These are phyloP conservation scores for Xylariaceae sp. DNA, from an alignment of 2,329 filamentous ascomycete species.

Conservation along the genomic window DNA sequence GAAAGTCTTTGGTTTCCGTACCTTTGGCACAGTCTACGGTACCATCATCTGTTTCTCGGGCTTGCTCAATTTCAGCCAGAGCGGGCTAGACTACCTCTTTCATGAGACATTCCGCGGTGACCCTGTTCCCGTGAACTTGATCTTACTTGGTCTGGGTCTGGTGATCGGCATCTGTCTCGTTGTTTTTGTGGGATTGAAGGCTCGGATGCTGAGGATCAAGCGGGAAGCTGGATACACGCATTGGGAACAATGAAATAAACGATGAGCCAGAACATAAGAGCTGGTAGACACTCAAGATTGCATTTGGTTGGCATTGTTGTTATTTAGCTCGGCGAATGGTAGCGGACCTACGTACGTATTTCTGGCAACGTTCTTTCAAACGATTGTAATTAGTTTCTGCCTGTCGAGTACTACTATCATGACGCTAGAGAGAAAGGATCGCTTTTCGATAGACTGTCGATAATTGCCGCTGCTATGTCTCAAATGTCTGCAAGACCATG, in stretches of 20 bases:
- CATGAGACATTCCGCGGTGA: slow-evolving; percentile 68
- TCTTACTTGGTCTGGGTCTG: slow-evolving; percentile 59
- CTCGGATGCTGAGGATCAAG: slow-evolving; percentile 27
- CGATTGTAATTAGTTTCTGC: too few species aligned
- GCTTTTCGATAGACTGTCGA: too few species aligned
- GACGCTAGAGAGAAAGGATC: too few species aligned
- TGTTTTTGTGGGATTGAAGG: slow-evolving; percentile 54
- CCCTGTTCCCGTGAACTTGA: slow-evolving; percentile 72
- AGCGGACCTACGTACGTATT: too few species aligned
- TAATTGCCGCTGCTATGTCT: too few species aligned
- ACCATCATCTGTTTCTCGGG: slow-evolving; percentile 83
- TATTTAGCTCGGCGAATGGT: too few species aligned
- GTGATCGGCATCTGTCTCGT: slow-evolving; percentile 64
- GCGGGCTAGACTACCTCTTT: slow-evolving; percentile 72
- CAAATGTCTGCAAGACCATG: too few species aligned
- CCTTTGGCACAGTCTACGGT: slow-evolving; percentile 92
- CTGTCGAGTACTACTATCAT: too few species aligned
- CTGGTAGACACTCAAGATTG: too few species aligned
- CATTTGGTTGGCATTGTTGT: too few species aligned
- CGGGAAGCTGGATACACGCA: slow-evolving; percentile 12
- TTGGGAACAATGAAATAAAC: slow-evolving; percentile 6
- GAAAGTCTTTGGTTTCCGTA: slow-evolving; percentile 88
- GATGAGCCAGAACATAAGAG: too few species aligned
- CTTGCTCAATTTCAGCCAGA: slow-evolving; percentile 78
- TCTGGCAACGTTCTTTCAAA: too few species aligned